A percentile compares a stretch with the other conserved stretches of the same genome.
Conservation (phyloP, 2,329 filamentous ascomycete genomes). For the Apiospora hydei region DNA sequence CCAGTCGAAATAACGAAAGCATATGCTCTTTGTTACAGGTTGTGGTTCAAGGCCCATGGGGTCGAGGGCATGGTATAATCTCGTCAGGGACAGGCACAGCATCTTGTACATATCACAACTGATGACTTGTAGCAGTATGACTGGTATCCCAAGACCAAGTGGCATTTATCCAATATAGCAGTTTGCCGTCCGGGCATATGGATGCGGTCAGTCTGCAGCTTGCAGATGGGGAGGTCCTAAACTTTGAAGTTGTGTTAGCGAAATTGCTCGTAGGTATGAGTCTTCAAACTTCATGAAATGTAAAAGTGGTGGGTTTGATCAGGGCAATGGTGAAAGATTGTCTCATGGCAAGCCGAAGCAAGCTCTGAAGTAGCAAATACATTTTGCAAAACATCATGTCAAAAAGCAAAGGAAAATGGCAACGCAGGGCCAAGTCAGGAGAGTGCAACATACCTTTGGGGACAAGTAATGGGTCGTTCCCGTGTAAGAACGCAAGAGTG, state of each 20-base stretch:
- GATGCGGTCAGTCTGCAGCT: slow-evolving; percentile 99
- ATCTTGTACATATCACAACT: not conserved
- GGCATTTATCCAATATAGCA: not conserved
- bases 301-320: slow-evolving; percentile 54
- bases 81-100: not conserved
- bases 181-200: not conserved
- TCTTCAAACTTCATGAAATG: not conserved
- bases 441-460: slow-evolving; percentile 77
- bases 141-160: not conserved
- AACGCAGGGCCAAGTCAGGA: slow-evolving; percentile 14
- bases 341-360: slow-evolving; percentile 86
- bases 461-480: slow-evolving; percentile 69
- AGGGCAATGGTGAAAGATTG: slow-evolving; percentile 90
- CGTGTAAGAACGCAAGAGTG: not conserved
- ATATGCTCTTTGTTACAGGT: not conserved
- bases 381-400: slow-evolving; percentile 92
- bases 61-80: not conserved
- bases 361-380: slow-evolving; percentile 99
- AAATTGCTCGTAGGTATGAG: not conserved
- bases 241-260: slow-evolving; percentile 65
- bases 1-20: not conserved
- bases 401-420: slow-evolving; percentile 36
- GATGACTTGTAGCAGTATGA: too few species aligned
- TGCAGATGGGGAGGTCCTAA: slow-evolving; percentile 98
- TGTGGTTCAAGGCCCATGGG: not conserved